Evolutionary conservation across 192 early-diverging fungal species (phyloP).

Genomic region (Backusella mclennaniae): DNA sequence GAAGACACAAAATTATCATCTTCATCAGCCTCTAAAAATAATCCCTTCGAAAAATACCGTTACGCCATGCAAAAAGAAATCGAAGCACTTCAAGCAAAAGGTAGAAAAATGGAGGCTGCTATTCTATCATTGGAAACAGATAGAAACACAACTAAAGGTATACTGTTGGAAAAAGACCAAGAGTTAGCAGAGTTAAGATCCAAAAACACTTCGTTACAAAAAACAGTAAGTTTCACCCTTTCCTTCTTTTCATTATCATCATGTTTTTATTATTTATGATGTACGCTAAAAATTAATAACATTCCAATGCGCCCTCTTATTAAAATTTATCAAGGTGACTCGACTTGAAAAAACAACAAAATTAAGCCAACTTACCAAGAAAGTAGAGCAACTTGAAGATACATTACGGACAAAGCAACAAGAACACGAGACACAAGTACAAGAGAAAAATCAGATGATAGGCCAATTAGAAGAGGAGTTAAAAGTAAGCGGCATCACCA

Average conservation of each 20-base stretch:
- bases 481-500: background rate
- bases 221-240: conserved; percentile 13
- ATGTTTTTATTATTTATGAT: background rate
- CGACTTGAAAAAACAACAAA: conserved; percentile 19
- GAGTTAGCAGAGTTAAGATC: conserved; percentile 18
- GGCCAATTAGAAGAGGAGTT: background rate
- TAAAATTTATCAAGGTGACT: conserved; percentile 2
- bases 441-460: conserved; percentile 1
- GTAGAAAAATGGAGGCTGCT: conserved; percentile 16
- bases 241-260: too few relatives aligned
- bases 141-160: conserved; percentile 2
- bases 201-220: conserved; percentile 15
- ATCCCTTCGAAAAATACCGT: conserved; percentile 21
- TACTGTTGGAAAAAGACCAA: conserved; percentile 8
- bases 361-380: conserved; percentile 16
- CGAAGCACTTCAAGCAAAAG: conserved; percentile 18
- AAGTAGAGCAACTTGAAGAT: conserved; percentile 15
- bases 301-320: background rate
- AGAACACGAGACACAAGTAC: background rate
- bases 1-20: background rate
- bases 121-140: conserved; percentile 11
- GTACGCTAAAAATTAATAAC: background rate
- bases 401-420: background rate
- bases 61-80: conserved; percentile 27
- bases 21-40: background rate